These are phyloP conservation scores for Ormosia emarginata DNA, from an alignment of 306 rosid species.

Conservation along the genomic window DNA sequence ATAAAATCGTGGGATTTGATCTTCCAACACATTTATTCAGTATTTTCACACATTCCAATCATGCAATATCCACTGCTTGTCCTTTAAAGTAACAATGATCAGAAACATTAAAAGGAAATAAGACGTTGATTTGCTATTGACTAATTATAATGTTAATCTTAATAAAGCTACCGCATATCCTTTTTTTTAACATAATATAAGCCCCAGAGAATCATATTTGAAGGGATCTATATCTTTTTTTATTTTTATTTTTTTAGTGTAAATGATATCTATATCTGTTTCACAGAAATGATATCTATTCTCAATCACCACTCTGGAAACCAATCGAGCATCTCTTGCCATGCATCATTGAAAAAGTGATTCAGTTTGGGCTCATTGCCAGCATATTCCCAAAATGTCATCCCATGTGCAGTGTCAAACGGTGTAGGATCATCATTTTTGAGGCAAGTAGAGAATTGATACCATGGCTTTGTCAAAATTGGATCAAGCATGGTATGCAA, in stretches of 20 bases:
- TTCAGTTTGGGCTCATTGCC: background rate
- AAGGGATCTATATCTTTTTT: too few relatives aligned
- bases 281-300: background rate
- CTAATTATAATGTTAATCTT: too few relatives aligned
- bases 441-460: conserved; percentile 36
- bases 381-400: conserved; percentile 36
- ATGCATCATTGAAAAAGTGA: conserved; percentile 44
- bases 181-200: too few relatives aligned
- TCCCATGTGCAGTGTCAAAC: conserved; percentile 38
- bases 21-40: too few relatives aligned
- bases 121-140: too few relatives aligned
- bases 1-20: too few relatives aligned
- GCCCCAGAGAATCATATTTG: too few relatives aligned
- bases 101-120: too few relatives aligned
- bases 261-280: too few relatives aligned
- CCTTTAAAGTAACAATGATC: background rate
- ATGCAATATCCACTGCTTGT: conserved; percentile 41
- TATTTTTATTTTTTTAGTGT: too few relatives aligned
- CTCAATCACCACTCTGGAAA: conserved; percentile 30
- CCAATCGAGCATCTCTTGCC: conserved; percentile 46
- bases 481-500: conserved; percentile 26
- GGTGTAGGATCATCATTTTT: conserved; percentile 34
- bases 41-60: conserved; percentile 48
- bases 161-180: too few relatives aligned
- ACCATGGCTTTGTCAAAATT: conserved; percentile 30